Evolutionary conservation across 1,284 basidiomycete genomes (phyloP).

Genomic region (Leccinum solheimii): DNA sequence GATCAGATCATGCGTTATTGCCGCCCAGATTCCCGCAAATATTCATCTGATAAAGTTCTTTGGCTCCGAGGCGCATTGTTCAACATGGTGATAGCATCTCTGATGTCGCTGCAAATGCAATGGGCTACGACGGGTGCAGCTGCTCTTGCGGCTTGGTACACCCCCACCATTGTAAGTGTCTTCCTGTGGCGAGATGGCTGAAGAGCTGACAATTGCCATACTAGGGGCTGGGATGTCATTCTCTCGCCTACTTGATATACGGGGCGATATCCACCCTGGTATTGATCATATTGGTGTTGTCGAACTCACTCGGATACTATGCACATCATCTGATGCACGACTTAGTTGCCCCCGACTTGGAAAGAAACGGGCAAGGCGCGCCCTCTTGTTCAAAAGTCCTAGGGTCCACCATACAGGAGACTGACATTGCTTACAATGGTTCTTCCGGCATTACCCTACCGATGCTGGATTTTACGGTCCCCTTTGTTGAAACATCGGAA

Average conservation of each 20-base stretch:
- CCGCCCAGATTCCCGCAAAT: slow-evolving; percentile 1
- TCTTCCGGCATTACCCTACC: not conserved
- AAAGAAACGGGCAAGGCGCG: not conserved
- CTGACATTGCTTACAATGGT: no score
- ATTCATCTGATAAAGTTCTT: slow-evolving; percentile 5
- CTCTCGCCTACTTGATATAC: slow-evolving; percentile 41
- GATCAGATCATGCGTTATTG: slow-evolving; percentile 31
- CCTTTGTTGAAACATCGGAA: not conserved
- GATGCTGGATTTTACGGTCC: not conserved
- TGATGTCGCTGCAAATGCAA: slow-evolving; percentile 37
- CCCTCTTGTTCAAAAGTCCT: not conserved
- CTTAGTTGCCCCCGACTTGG: not conserved
- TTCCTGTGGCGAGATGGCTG: not conserved
- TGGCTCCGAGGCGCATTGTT: slow-evolving; percentile 33
- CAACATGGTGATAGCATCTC: slow-evolving; percentile 38
- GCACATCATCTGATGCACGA: slow-evolving; percentile 8
- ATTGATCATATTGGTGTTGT: slow-evolving; percentile 40
- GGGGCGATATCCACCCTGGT: slow-evolving; percentile 37
- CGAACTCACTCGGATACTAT: slow-evolving; percentile 39
- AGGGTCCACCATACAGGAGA: no score
- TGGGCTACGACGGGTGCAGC: slow-evolving; percentile 42
- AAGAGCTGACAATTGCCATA: not conserved
- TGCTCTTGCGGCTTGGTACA: slow-evolving; percentile 38
- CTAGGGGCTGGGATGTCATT: slow-evolving; percentile 41
- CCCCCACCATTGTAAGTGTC: slow-evolving; percentile 36